phyloP scores from a whole-genome alignment of 2,329 filamentous ascomycete species.

The Pleurostoma richardsiae region DNA sequence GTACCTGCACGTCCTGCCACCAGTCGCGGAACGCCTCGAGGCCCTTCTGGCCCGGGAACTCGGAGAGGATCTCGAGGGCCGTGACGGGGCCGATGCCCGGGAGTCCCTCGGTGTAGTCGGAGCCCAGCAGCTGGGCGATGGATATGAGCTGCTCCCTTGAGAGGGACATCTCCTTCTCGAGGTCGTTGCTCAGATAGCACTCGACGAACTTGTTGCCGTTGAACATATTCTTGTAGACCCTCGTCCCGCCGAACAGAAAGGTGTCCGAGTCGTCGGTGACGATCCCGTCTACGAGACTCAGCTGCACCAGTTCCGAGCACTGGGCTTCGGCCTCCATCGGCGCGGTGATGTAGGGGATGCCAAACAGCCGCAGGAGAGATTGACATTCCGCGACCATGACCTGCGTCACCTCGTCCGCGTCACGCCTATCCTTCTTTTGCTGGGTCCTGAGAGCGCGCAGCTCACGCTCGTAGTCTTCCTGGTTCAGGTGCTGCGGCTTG shows the following conservation, averaged over 20 bases:
- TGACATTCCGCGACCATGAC: conserved; percentile 97
- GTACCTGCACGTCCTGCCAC: conserved; percentile 75
- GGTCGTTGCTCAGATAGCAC: conserved; percentile 79
- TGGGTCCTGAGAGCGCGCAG: conserved; percentile 83
- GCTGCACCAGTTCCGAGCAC: conserved; percentile 80
- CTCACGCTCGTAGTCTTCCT: conserved; percentile 79
- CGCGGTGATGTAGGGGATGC: conserved; percentile 91
- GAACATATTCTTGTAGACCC: conserved; percentile 99
- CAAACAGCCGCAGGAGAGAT: conserved; percentile 82
- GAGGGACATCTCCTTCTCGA: conserved; percentile 85
- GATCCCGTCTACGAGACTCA: conserved; percentile 92
- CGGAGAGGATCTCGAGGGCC: conserved; percentile 87
- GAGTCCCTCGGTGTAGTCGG: conserved; percentile 91
- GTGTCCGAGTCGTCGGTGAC: conserved; percentile 97
- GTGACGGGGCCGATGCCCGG: conserved; percentile 90
- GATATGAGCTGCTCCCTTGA: conserved; percentile 83
- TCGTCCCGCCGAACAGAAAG: conserved; percentile 92
- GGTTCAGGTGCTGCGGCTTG: conserved; percentile 63
- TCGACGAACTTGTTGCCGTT: conserved; percentile 97
- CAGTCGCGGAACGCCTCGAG: conserved; percentile 78
- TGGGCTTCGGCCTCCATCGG: conserved; percentile 99
- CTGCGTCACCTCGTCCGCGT: conserved; percentile 94
- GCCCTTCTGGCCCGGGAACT: conserved; percentile 62
- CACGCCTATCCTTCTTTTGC: conserved; percentile 91
- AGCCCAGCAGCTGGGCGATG: conserved; percentile 85